Conservation (phyloP, 345 rosid genomes). For the Brassica juncea region DNA sequence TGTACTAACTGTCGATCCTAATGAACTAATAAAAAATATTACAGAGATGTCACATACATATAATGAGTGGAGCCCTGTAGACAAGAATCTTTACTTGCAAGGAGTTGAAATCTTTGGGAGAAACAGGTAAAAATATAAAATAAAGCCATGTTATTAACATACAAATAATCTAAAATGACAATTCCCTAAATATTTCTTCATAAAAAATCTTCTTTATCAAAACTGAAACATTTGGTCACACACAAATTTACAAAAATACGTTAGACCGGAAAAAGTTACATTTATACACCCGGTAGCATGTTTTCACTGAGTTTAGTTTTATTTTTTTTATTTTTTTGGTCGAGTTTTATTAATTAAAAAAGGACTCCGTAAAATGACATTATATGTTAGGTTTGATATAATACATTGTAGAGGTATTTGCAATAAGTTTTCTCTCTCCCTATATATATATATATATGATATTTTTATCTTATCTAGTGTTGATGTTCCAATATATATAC, state of each 20-base stretch:
- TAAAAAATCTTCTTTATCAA: neutral
- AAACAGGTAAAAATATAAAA: slow-evolving; percentile 56
- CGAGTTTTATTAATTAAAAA: neutral
- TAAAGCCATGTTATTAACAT: neutral
- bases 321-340: neutral
- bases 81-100: slow-evolving; percentile 69
- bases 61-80: slow-evolving; percentile 71
- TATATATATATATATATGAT: neutral
- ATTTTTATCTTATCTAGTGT: neutral
- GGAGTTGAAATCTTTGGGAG: slow-evolving; percentile 90
- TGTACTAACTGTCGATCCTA: neutral
- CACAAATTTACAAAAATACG: neutral
- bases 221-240: neutral
- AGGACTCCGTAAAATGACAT: neutral
- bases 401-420: neutral
- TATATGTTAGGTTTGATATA: neutral
- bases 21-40: slow-evolving; percentile 30
- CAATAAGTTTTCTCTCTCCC: neutral
- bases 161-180: neutral
- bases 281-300: neutral
- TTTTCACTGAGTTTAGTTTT: neutral
- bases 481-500: neutral
- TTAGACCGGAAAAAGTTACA: neutral
- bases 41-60: slow-evolving; percentile 41
- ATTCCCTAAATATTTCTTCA: neutral